Base-by-base conservation (phyloP, 805 yeast species). In the Priceomyces haplophilus region DNA sequence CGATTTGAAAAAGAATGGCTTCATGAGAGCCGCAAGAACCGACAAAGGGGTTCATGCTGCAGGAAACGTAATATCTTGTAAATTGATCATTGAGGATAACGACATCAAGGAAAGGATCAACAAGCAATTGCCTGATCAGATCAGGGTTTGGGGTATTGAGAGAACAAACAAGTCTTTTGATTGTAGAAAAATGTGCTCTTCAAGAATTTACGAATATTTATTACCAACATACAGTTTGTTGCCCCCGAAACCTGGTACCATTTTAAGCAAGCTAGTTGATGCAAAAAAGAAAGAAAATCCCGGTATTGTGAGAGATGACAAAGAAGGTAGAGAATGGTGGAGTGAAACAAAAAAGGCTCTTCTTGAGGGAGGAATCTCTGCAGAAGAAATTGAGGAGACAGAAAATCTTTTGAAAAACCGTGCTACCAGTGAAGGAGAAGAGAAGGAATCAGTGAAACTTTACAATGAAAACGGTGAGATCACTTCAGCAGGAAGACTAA, bases 41-140 rank as follows among this genome's bases (percentile, higher is more conserved):
- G 98, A 90, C 63, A 91, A 91, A 64, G 98, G 97, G 47, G 98
- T 90, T 18, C 98, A 90, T 65, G 97, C 98, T 10, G 96, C 97
- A 2, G 97, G 97, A 21, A 90, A 90, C 61, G 88, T 89, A 17
- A 78, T 91, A 34, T 84, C 95, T 12, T 70, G 85, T 52, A 90
- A 90, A 60, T 66, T 90, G 73, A 87, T 88, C 53, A 75, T 88
- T 41, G 96, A 88, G 58, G 96, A 90, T 55, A 79, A 74, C 11
- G 83, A 88, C 42, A 76, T 88, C 40, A 75, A 84, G 34, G 72
- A 74, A 36, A 86, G 82, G 60, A 83, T 93, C 64, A 93, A 93
- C 62, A 64, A 72, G 2, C 61, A 71, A 23, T 71, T 93, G 42
- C 99, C 99, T 1, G 89, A 78, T 7, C 90, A 87, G 48, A 88